phyloP scores from a whole-genome alignment of 805 yeast species.

The Ogataea trehaloabstinens region DNA sequence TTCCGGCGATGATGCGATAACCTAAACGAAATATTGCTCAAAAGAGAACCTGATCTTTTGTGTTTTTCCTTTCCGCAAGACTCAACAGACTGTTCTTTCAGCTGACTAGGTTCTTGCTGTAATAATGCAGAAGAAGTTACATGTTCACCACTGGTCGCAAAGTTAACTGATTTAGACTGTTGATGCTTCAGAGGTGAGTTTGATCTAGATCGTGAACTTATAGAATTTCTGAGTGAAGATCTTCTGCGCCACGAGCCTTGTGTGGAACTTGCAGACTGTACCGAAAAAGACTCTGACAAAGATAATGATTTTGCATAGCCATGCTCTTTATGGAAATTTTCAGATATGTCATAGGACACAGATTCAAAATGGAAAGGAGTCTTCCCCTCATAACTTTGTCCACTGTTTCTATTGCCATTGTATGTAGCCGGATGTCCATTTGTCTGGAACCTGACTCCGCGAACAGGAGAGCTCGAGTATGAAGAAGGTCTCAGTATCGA shows the following conservation, averaged over 20 bases:
- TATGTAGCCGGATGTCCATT: not conserved
- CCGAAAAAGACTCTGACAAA: slow-evolving; percentile 9
- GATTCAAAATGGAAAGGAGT: slow-evolving; percentile 35
- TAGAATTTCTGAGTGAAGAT: slow-evolving; percentile 1
- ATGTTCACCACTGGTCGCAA: not conserved
- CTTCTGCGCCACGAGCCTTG: slow-evolving; percentile 4
- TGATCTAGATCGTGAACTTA: slow-evolving; percentile 7
- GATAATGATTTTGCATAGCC: slow-evolving; percentile 19
- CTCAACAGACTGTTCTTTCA: not conserved
- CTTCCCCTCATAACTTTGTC: slow-evolving; percentile 2
- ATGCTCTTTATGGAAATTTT: slow-evolving; percentile 24
- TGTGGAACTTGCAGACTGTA: slow-evolving; percentile 4
- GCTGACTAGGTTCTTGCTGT: not conserved
- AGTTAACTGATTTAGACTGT: slow-evolving; percentile 3
- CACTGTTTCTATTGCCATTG: slow-evolving; percentile 2
- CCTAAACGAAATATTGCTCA: slow-evolving; percentile 26
- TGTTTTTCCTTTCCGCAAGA: slow-evolving; percentile 12
- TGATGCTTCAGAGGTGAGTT: slow-evolving; percentile 12
- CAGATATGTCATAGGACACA: slow-evolving; percentile 31
- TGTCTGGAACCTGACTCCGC: slow-evolving; percentile 15
- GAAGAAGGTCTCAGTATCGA: slow-evolving; percentile 14
- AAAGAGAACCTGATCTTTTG: slow-evolving; percentile 23
- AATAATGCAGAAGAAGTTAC: not conserved
- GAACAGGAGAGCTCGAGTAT: slow-evolving; percentile 28
- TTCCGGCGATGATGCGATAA: slow-evolving; percentile 25